These are phyloP conservation scores for Gryganskiella cystojenkinii DNA, from an alignment of 192 early-diverging fungal genomes.

Conservation along the genomic window DNA sequence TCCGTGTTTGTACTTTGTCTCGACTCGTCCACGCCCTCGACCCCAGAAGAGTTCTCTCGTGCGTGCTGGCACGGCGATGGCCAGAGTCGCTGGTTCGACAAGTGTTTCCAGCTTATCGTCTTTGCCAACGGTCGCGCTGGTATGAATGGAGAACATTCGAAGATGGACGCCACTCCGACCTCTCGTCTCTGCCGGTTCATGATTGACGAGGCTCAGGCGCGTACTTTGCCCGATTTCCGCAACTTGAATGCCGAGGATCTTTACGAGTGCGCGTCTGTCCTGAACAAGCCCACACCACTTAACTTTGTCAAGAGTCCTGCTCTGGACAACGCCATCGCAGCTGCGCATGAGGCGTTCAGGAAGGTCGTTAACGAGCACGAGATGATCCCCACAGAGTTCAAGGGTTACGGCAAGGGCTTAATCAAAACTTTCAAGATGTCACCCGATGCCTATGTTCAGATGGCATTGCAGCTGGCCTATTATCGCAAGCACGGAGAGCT, in stretches of 20 bases:
- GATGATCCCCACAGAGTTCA: slow-evolving; percentile 72
- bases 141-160: slow-evolving; percentile 68
- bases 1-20: slow-evolving; percentile 83
- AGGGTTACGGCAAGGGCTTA: slow-evolving; percentile 75
- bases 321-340: slow-evolving; percentile 62
- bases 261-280: slow-evolving; percentile 35
- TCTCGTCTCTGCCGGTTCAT: slow-evolving; percentile 75
- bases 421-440: slow-evolving; percentile 58
- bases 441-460: slow-evolving; percentile 92
- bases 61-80: slow-evolving; percentile 87
- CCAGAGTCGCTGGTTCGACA: slow-evolving; percentile 93
- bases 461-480: slow-evolving; percentile 88
- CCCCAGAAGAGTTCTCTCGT: slow-evolving; percentile 75
- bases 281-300: slow-evolving; percentile 61
- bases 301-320: slow-evolving; percentile 63
- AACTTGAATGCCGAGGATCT: slow-evolving; percentile 50
- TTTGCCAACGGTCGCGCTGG: slow-evolving; percentile 79
- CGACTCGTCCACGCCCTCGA: slow-evolving; percentile 75
- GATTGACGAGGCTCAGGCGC: slow-evolving; percentile 62
- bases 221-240: slow-evolving; percentile 25
- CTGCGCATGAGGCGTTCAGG: slow-evolving; percentile 74
- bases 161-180: slow-evolving; percentile 87
- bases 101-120: slow-evolving; percentile 72
- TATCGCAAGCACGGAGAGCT: slow-evolving; percentile 74
- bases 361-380: slow-evolving; percentile 69